Evolutionary conservation across 2,329 filamentous ascomycete genomes (phyloP), one percentile per base, ranked within the genome.

Genomic region (Talaromyces pinophilus): DNA sequence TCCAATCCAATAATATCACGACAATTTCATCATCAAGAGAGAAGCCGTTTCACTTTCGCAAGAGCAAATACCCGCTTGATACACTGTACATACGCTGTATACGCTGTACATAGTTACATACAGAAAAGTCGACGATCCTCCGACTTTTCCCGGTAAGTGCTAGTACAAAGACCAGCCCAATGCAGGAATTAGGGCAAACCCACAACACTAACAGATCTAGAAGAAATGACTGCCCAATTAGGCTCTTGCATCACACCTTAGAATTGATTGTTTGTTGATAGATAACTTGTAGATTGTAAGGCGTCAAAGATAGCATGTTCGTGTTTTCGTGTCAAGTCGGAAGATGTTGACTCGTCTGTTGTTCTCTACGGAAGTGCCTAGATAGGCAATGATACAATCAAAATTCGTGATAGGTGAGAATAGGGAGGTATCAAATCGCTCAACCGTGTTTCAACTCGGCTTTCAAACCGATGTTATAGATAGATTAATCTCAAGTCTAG

Each of bases 141-240:
- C 61, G 61, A 55, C 22, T 55, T 63, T 30, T 63, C 25, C 61
- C 61, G 61, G 52, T 19, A 40, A 25, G 54, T 57, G n/a, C 54
- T 57, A 57, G 54, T 25, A 40, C 54, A 8, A 57, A 22, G 50
- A 5, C 48, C 33, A 38, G 54, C 54, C 19, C 30, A 57, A 38
- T 57, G 33, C 50, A 54, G 60, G 8, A 28, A n/a, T 63, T 63
- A 63, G 61, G 61, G 61, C 35, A 63, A 52, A 55, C 48, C 61
- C 60, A 52, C 61, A 28, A 33, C 22, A 52, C 48, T 52, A 52
- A 52, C 30, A 28, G 8, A 35, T 25, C 33, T 46, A 60, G 22
- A 33, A 30, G 46, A 30, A 44, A 30, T 13, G 17, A 57, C 54
- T 57, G n/a, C 40, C 57, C 57, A 60, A 60, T 60, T 7, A 60